A percentile compares a stretch with the other conserved stretches of the same genome.
phyloP scores from a whole-genome alignment of 108 stramenopile genomes.

The Nitzschia sp. region DNA sequence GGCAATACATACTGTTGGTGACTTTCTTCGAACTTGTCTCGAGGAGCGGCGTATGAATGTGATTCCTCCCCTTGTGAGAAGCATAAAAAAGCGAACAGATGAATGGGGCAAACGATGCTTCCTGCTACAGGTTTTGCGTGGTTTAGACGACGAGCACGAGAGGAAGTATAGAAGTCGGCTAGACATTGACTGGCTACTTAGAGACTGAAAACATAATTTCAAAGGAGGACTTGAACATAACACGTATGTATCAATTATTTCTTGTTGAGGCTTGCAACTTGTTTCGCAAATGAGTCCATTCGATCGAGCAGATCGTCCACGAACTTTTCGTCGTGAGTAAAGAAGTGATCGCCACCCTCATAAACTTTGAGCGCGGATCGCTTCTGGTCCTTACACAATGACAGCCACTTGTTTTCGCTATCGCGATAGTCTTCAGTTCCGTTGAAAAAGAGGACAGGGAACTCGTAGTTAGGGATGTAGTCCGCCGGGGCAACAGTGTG shows the following conservation, averaged over 20 bases:
- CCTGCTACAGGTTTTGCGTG: background rate
- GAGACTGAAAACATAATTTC: background rate
- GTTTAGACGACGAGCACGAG: background rate
- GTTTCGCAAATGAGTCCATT: conserved; percentile 40
- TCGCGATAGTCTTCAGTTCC: conserved; percentile 64
- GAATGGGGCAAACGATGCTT: conserved; percentile 35
- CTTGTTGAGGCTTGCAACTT: too few relatives aligned
- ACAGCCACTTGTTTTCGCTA: conserved; percentile 53
- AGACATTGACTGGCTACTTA: conserved; percentile 5
- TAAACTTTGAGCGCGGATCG: conserved; percentile 54
- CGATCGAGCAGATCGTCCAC: conserved; percentile 47
- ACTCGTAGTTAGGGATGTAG: conserved; percentile 39
- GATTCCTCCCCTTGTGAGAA: conserved; percentile 44
- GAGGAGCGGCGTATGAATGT: conserved; percentile 52
- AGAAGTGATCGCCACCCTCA: conserved; percentile 67
- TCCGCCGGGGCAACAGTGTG: conserved; percentile 48
- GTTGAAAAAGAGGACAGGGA: conserved; percentile 60
- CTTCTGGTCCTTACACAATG: conserved; percentile 37
- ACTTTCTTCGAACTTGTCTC: conserved; percentile 52
- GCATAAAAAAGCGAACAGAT: conserved; percentile 49
- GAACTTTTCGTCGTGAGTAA: conserved; percentile 56
- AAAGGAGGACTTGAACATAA: background rate
- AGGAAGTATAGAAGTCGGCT: background rate
- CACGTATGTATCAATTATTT: too few relatives aligned
- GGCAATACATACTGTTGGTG: conserved; percentile 32